Conservation (phyloP, 2,329 filamentous ascomycete genomes). For the Penicillium sp. region DNA sequence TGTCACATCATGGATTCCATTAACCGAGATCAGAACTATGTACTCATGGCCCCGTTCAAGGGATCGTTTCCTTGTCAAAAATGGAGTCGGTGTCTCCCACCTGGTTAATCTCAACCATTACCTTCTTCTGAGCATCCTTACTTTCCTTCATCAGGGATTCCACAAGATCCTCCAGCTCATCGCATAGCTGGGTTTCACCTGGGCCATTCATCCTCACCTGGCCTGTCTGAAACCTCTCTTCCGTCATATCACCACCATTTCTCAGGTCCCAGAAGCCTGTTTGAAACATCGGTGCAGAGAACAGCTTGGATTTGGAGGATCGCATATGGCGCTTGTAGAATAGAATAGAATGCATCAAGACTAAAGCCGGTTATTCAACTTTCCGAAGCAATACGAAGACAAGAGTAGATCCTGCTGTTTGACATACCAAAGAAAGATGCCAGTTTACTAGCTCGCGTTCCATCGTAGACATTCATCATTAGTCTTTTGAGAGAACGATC, state of each 20-base stretch:
- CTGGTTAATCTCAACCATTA: neutral
- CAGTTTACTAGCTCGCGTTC: neutral
- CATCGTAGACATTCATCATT: neutral
- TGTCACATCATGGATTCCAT: neutral
- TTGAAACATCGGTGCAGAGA: neutral
- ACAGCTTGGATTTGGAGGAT: neutral
- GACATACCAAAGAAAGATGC: neutral
- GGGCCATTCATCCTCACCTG: neutral
- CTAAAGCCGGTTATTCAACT: neutral
- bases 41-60: neutral
- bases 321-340: neutral
- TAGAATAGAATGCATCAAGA: neutral
- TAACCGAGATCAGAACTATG: neutral
- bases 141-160: neutral
- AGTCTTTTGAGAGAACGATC: neutral
- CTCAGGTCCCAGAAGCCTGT: conserved; percentile 1
- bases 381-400: neutral
- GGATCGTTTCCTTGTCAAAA: neutral
- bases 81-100: neutral
- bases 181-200: neutral
- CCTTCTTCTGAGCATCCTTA: neutral
- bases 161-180: neutral
- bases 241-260: neutral
- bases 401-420: neutral
- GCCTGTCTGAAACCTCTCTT: neutral